Percentiles rank a stretch among this genome's conserved stretches.
phyloP scores from a whole-genome alignment of 257 asterid species.

The Forsythia suspensa region DNA sequence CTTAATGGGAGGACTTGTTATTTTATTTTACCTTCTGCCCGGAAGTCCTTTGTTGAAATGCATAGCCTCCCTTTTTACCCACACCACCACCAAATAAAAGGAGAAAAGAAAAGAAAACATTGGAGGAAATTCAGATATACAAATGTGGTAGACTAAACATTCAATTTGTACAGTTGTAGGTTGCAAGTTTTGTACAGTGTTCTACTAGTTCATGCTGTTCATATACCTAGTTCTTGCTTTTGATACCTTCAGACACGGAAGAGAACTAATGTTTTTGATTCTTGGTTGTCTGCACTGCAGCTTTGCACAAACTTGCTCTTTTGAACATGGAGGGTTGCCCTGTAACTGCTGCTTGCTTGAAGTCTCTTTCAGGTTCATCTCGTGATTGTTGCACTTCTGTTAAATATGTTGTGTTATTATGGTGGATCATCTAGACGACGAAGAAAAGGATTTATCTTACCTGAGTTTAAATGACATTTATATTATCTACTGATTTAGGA shows the following conservation, averaged over 20 bases:
- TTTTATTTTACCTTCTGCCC: background rate
- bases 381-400: background rate
- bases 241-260: background rate
- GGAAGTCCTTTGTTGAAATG: background rate
- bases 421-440: background rate
- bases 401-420: background rate
- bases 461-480: background rate
- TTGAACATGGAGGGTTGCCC: conserved; percentile 94
- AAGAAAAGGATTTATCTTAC: conserved; percentile 3
- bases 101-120: background rate
- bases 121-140: background rate
- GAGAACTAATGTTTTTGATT: background rate
- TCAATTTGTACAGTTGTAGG: background rate
- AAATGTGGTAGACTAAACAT: too few species aligned
- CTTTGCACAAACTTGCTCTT: conserved; percentile 63
- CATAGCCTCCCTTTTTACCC: background rate
- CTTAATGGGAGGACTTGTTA: background rate
- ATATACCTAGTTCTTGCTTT: background rate
- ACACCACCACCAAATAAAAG: background rate
- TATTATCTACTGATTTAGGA: background rate
- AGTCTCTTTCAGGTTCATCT: conserved; percentile 72
- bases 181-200: background rate
- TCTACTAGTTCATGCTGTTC: background rate
- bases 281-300: conserved; percentile 39
- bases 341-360: conserved; percentile 82